Evolutionary conservation across 2,329 filamentous ascomycete species (phyloP).

Genomic region (Ophiostoma sp.): DNA sequence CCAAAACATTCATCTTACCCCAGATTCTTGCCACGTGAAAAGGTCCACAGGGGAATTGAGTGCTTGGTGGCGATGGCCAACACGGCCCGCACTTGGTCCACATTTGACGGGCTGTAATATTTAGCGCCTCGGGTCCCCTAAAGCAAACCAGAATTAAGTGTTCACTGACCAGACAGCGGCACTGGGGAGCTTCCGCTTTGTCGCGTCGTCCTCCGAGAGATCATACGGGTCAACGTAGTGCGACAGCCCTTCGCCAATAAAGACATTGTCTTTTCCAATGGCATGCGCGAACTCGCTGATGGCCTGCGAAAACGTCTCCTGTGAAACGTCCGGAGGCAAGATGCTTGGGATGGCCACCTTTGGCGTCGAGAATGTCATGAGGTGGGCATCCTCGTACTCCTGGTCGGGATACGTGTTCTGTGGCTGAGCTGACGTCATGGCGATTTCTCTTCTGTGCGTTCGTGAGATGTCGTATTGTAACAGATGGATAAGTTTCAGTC

Average conservation of each 20-base stretch:
- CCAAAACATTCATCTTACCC: slow-evolving; percentile 33
- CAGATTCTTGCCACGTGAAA: slow-evolving; percentile 45
- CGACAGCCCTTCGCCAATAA: slow-evolving; percentile 38
- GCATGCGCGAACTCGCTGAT: slow-evolving; percentile 36
- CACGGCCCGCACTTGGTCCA: slow-evolving; percentile 36
- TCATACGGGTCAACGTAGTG: slow-evolving; percentile 48
- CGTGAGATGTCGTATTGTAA: no score
- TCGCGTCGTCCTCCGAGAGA: slow-evolving; percentile 39
- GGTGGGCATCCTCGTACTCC: slow-evolving; percentile 43
- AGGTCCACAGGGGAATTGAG: slow-evolving; percentile 38
- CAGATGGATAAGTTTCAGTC: no score
- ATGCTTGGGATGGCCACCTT: slow-evolving; percentile 38
- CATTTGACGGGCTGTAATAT: not conserved
- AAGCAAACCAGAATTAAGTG: no score
- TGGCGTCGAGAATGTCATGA: slow-evolving; percentile 42
- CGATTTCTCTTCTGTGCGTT: not conserved
- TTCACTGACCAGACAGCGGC: slow-evolving; percentile 40
- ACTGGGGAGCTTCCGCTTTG: slow-evolving; percentile 41
- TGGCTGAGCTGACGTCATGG: slow-evolving; percentile 5
- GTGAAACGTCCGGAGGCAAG: slow-evolving; percentile 40
- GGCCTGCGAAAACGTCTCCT: slow-evolving; percentile 39
- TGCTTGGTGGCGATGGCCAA: slow-evolving; percentile 39
- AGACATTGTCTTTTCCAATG: slow-evolving; percentile 42
- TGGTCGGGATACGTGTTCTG: slow-evolving; percentile 37
- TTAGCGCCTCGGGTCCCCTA: not conserved